These are phyloP conservation scores for Saturnispora kantuleensis DNA, from an alignment of 805 yeast genomes.

Conservation along the genomic window DNA sequence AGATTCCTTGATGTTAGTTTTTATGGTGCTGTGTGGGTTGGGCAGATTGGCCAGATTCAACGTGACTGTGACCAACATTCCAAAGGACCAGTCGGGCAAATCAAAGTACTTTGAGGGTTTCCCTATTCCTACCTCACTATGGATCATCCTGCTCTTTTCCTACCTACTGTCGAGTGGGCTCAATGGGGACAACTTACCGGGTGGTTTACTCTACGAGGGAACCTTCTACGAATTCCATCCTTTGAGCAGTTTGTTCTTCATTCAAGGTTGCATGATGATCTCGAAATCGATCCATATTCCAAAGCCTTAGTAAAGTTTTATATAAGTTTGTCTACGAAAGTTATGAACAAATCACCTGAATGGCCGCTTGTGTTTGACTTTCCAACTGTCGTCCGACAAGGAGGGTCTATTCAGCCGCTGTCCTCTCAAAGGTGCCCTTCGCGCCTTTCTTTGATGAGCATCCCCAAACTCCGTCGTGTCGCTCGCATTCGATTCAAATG, in stretches of 20 bases:
- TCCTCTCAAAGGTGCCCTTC: neutral
- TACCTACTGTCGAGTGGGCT: constrained; percentile 40
- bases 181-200: constrained; percentile 44
- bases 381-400: constrained; percentile 13
- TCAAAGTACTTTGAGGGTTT: constrained; percentile 91
- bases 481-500: constrained; percentile 7
- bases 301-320: constrained; percentile 39
- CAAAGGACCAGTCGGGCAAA: constrained; percentile 83
- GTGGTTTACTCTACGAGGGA: constrained; percentile 49
- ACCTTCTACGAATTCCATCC: constrained; percentile 69
- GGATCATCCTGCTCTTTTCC: constrained; percentile 67
- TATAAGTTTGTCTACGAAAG: neutral
- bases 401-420: neutral
- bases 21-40: constrained; percentile 87
- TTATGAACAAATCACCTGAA: constrained; percentile 12
- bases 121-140: constrained; percentile 85
- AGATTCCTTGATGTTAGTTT: constrained; percentile 67
- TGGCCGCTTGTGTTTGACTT: constrained; percentile 20
- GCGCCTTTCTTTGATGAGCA: neutral
- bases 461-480: constrained; percentile 3
- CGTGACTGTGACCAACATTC: constrained; percentile 85
- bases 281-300: constrained; percentile 87
- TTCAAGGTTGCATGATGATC: constrained; percentile 87
- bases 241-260: constrained; percentile 46
- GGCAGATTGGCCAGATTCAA: constrained; percentile 92